phyloP scores from a whole-genome alignment of 208 protist species.

The Porcisia deanei region DNA sequence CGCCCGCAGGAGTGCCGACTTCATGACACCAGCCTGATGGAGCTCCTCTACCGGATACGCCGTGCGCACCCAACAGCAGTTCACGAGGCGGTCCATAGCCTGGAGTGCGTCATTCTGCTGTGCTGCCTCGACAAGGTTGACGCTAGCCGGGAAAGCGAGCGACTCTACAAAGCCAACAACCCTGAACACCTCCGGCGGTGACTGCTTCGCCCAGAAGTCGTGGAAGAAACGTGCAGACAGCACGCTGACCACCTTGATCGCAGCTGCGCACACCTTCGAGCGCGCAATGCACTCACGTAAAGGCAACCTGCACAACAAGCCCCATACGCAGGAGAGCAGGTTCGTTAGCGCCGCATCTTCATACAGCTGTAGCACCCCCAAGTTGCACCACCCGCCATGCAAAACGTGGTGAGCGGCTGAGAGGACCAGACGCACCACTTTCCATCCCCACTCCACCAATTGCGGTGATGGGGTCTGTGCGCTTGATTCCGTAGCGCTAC shows the following conservation, averaged over 20 bases:
- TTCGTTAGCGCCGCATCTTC: constrained; percentile 35
- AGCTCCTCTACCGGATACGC: constrained; percentile 19
- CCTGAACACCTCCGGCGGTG: constrained; percentile 32
- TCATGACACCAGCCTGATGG: constrained; percentile 25
- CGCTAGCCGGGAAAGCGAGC: constrained; percentile 34
- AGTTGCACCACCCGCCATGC: constrained; percentile 61
- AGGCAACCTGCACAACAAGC: constrained; percentile 29
- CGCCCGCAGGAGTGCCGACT: constrained; percentile 19
- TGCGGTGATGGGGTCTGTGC: constrained; percentile 4
- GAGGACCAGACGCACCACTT: constrained; percentile 41
- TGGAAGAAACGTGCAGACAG: constrained; percentile 45
- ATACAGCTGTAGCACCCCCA: constrained; percentile 57
- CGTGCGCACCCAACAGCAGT: constrained; percentile 31
- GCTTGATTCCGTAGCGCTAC: not conserved
- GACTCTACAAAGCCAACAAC: constrained; percentile 52
- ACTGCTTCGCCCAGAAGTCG: constrained; percentile 43
- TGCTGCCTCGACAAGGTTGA: constrained; percentile 14
- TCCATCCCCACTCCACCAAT: constrained; percentile 57
- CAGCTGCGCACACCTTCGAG: constrained; percentile 41
- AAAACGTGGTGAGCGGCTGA: constrained; percentile 44
- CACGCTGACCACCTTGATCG: constrained; percentile 37
- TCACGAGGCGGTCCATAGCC: constrained; percentile 31
- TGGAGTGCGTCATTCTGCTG: constrained; percentile 34
- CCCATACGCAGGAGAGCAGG: constrained; percentile 44
- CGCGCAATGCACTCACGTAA: constrained; percentile 28